Conservation (phyloP, 2,329 filamentous ascomycete genomes). For the Curvularia sp. region DNA sequence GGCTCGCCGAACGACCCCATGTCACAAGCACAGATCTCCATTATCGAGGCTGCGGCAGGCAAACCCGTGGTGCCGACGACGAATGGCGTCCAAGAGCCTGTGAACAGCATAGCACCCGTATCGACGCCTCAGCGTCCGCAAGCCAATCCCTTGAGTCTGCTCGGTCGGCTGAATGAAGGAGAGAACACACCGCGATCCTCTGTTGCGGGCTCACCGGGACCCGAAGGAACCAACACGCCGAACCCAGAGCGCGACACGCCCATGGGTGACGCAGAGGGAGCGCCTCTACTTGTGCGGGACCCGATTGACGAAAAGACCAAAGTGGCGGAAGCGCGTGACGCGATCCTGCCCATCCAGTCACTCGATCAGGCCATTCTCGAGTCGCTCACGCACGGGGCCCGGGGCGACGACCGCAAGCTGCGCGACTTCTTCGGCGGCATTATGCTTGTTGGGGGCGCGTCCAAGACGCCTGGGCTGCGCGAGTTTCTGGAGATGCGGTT, state of each 20-base stretch:
- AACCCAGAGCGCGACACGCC: slow-evolving; percentile 58
- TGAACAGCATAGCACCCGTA: slow-evolving; percentile 53
- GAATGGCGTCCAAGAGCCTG: slow-evolving; percentile 49
- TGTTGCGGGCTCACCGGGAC: slow-evolving; percentile 84
- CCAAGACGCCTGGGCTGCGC: slow-evolving; percentile 70
- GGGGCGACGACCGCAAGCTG: slow-evolving; percentile 89
- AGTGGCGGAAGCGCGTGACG: slow-evolving; percentile 73
- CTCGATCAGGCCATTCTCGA: slow-evolving; percentile 90
- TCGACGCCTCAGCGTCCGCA: slow-evolving; percentile 58
- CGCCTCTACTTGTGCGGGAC: slow-evolving; percentile 51
- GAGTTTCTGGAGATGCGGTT: slow-evolving; percentile 84
- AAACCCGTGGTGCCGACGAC: slow-evolving; percentile 36
- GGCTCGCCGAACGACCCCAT: slow-evolving; percentile 88
- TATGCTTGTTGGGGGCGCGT: slow-evolving; percentile 50
- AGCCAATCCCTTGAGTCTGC: slow-evolving; percentile 70
- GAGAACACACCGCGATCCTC: slow-evolving; percentile 85
- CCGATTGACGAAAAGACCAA: slow-evolving; percentile 59
- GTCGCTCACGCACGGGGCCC: slow-evolving; percentile 84
- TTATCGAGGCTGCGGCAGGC: slow-evolving; percentile 61
- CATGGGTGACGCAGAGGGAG: slow-evolving; percentile 49
- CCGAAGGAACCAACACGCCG: slow-evolving; percentile 81
- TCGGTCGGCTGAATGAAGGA: slow-evolving; percentile 71
- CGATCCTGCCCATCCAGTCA: slow-evolving; percentile 80
- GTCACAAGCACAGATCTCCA: slow-evolving; percentile 80
- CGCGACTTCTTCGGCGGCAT: slow-evolving; percentile 72